A percentile compares a stretch with the other conserved stretches of the same genome.
phyloP scores from a whole-genome alignment of 805 yeast species.

The Tetrapisispora iriomotensis region DNA sequence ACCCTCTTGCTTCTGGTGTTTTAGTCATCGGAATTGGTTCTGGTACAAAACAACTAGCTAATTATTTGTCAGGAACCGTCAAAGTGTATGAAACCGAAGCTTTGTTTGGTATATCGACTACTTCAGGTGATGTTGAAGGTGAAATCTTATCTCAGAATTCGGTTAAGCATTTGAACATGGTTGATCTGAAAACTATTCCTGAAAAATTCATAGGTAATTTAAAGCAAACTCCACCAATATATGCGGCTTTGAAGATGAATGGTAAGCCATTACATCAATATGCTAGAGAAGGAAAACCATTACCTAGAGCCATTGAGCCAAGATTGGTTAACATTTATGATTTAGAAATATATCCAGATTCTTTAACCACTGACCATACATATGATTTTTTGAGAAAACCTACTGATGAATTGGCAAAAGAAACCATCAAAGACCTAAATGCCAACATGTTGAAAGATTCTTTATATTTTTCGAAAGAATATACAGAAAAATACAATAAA shows the following conservation, averaged over 20 bases:
- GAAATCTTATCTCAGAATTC: constrained; percentile 54
- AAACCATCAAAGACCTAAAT: constrained; percentile 23
- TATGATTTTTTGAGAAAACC: constrained; percentile 38
- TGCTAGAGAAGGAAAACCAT: constrained; percentile 77
- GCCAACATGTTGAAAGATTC: constrained; percentile 57
- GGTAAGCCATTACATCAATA: constrained; percentile 93
- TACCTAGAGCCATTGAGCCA: constrained; percentile 75
- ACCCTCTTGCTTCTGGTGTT: constrained; percentile 93
- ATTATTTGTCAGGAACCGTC: constrained; percentile 61
- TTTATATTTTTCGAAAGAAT: constrained; percentile 50
- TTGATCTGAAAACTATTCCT: constrained; percentile 39
- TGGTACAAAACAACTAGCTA: constrained; percentile 76
- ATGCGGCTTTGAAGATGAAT: constrained; percentile 86
- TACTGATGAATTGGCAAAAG: constrained; percentile 15
- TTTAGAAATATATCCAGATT: constrained; percentile 41
- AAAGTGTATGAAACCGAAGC: constrained; percentile 82
- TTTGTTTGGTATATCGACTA: constrained; percentile 78
- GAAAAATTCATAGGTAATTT: constrained; percentile 69
- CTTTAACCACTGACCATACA: constrained; percentile 45
- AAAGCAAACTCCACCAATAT: constrained; percentile 89
- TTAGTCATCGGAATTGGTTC: constrained; percentile 82
- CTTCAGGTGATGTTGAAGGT: constrained; percentile 92
- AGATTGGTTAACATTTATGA: constrained; percentile 57
- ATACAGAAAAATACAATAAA: constrained; percentile 34
- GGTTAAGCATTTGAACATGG: constrained; percentile 46